Percentiles rank a stretch among this genome's conserved stretches.
phyloP scores from a whole-genome alignment of 2,329 filamentous ascomycete species.

The Chaetothyriales sp. region DNA sequence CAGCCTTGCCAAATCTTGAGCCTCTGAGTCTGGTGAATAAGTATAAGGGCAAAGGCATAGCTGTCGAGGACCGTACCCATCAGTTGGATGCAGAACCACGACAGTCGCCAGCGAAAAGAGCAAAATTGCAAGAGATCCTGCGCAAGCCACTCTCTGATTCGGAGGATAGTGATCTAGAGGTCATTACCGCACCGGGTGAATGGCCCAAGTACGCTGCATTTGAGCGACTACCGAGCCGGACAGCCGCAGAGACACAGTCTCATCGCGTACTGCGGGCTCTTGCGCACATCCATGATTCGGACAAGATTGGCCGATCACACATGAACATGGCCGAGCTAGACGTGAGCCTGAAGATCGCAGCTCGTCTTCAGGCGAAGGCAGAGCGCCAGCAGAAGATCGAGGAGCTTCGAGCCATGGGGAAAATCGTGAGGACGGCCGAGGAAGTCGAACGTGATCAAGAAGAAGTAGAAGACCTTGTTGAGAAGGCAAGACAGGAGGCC shows the following conservation, averaged over 20 bases:
- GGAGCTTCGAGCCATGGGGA: slow-evolving; percentile 60
- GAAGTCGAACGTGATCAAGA: slow-evolving; percentile 70
- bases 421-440: slow-evolving; percentile 69
- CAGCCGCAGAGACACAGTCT: slow-evolving; percentile 47
- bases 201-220: slow-evolving; percentile 45
- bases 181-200: slow-evolving; percentile 34
- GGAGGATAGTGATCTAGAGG: slow-evolving; percentile 46
- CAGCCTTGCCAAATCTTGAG: background rate
- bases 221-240: slow-evolving; percentile 49
- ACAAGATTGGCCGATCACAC: slow-evolving; percentile 29
- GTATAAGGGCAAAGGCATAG: slow-evolving; percentile 51
- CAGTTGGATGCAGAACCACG: background rate
- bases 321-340: slow-evolving; percentile 61
- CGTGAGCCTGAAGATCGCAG: slow-evolving; percentile 50
- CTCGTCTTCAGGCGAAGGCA: slow-evolving; percentile 61
- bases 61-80: slow-evolving; percentile 7
- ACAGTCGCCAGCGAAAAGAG: background rate
- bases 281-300: slow-evolving; percentile 53
- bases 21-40: background rate
- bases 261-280: slow-evolving; percentile 57
- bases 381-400: slow-evolving; percentile 67
- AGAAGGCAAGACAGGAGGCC: slow-evolving; percentile 67
- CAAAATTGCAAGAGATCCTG: background rate
- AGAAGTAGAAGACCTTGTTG: slow-evolving; percentile 74
- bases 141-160: slow-evolving; percentile 17